Evolutionary conservation across 1,139 yeast genomes (phyloP).

Genomic region (Fermentozyma sake): DNA sequence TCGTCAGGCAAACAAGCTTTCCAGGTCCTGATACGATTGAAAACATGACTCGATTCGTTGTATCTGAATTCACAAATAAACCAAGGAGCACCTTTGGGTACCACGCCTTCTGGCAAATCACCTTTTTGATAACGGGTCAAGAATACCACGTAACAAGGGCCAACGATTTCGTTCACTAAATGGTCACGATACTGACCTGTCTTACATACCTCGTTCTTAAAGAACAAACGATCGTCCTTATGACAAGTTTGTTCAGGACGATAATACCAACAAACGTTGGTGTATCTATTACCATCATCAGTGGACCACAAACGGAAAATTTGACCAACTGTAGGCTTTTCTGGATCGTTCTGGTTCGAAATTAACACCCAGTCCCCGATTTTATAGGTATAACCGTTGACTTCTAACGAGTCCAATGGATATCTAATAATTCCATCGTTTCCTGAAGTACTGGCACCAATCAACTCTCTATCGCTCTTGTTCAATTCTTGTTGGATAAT

Average conservation of each 20-base stretch:
- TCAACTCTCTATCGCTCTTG: slow-evolving; percentile 77
- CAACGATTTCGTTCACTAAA: slow-evolving; percentile 78
- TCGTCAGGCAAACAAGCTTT: slow-evolving; percentile 98
- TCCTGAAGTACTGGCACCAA: slow-evolving; percentile 61
- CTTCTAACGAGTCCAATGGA: slow-evolving; percentile 72
- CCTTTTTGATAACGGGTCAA: slow-evolving; percentile 94
- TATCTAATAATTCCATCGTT: slow-evolving; percentile 55
- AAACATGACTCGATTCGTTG: slow-evolving; percentile 83
- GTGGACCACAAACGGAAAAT: slow-evolving; percentile 89
- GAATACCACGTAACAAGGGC: slow-evolving; percentile 92
- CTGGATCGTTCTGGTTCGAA: slow-evolving; percentile 79
- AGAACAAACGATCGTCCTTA: slow-evolving; percentile 80
- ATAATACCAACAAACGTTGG: slow-evolving; percentile 96
- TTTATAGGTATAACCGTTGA: slow-evolving; percentile 66
- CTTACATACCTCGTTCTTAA: slow-evolving; percentile 91
- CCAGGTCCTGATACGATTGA: slow-evolving; percentile 96
- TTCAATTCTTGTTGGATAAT: slow-evolving; percentile 67
- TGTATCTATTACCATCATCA: slow-evolving; percentile 78
- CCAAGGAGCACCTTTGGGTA: slow-evolving; percentile 73
- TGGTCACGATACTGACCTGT: slow-evolving; percentile 97
- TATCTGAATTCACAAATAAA: slow-evolving; percentile 94
- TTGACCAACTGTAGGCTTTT: slow-evolving; percentile 91
- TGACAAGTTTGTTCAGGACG: slow-evolving; percentile 98
- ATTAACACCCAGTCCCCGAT: slow-evolving; percentile 96
- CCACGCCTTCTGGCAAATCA: slow-evolving; percentile 66